These are phyloP conservation scores for Schwanniomyces occidentalis DNA, from an alignment of 805 yeast genomes.

Conservation along the genomic window DNA sequence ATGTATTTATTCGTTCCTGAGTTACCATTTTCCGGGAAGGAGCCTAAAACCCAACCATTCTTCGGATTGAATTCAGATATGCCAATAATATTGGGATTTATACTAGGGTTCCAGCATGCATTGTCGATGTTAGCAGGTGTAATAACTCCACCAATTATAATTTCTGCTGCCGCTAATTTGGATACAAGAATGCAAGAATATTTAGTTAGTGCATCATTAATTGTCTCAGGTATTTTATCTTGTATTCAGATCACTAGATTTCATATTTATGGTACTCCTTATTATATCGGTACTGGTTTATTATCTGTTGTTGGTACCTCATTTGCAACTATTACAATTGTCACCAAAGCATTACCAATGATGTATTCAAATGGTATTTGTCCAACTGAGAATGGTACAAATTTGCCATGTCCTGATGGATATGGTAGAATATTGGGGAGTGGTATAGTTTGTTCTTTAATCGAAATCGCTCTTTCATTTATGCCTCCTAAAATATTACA, in stretches of 20 bases:
- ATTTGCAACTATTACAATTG: constrained; percentile 84
- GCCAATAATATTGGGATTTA: constrained; percentile 75
- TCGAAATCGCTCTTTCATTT: constrained; percentile 74
- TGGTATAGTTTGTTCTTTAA: constrained; percentile 71
- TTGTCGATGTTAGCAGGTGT: constrained; percentile 92
- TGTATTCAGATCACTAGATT: constrained; percentile 67
- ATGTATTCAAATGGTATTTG: constrained; percentile 64
- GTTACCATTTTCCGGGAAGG: constrained; percentile 59
- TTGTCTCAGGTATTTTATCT: constrained; percentile 56
- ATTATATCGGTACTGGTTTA: constrained; percentile 84
- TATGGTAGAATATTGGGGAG: constrained; percentile 87
- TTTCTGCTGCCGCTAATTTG: constrained; percentile 63
- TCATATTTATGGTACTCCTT: constrained; percentile 70
- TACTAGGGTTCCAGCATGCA: constrained; percentile 86
- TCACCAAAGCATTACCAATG: constrained; percentile 70
- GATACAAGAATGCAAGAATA: constrained; percentile 37
- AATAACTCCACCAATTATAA: constrained; percentile 78
- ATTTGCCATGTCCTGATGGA: constrained; percentile 82
- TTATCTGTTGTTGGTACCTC: constrained; percentile 90
- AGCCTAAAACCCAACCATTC: constrained; percentile 67
- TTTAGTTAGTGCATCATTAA: constrained; percentile 38
- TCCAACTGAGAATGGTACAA: constrained; percentile 61
- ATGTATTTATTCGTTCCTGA: constrained; percentile 76
- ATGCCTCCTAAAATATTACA: constrained; percentile 72
- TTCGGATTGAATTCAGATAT: constrained; percentile 77